Percentiles rank a stretch among this genome's conserved stretches.
These are phyloP conservation scores for Tuber indicum DNA, from an alignment of 495 filamentous ascomycete species.

Conservation along the genomic window DNA sequence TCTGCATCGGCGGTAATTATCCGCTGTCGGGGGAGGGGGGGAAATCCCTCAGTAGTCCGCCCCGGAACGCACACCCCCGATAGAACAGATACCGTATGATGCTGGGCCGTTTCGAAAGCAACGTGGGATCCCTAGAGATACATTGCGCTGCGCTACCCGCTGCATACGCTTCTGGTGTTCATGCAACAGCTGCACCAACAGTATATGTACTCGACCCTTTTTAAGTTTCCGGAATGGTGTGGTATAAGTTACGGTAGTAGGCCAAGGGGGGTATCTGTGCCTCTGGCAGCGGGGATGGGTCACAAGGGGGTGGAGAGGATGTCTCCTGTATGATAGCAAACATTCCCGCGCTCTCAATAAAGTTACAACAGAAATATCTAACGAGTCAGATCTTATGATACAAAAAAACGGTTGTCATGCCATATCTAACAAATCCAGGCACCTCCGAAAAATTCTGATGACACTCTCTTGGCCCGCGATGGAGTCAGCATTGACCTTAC, in stretches of 20 bases:
- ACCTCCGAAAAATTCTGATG: neutral
- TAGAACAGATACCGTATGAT: neutral
- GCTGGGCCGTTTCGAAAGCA: constrained; percentile 9
- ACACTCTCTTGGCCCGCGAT: too few species aligned
- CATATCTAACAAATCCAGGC: neutral
- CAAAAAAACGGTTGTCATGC: neutral
- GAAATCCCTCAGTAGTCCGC: constrained; percentile 4
- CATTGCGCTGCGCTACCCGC: neutral
- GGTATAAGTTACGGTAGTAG: too few species aligned
- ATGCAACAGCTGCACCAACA: neutral
- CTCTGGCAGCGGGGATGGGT: too few species aligned
- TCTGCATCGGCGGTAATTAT: constrained; percentile 11
- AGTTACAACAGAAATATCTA: neutral
- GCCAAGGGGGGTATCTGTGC: too few species aligned
- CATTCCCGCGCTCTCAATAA: neutral
- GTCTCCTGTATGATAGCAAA: neutral
- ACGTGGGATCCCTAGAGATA: neutral
- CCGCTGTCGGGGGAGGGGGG: constrained; percentile 9
- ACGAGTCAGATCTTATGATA: neutral
- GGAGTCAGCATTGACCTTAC: too few species aligned
- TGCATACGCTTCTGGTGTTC: neutral
- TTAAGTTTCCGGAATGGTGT: too few species aligned
- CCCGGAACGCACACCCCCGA: constrained; percentile 7
- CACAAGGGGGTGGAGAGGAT: too few species aligned
- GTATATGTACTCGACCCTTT: neutral